phyloP scores from a whole-genome alignment of 2,329 filamentous ascomycete genomes.

The Saccharata proteae region DNA sequence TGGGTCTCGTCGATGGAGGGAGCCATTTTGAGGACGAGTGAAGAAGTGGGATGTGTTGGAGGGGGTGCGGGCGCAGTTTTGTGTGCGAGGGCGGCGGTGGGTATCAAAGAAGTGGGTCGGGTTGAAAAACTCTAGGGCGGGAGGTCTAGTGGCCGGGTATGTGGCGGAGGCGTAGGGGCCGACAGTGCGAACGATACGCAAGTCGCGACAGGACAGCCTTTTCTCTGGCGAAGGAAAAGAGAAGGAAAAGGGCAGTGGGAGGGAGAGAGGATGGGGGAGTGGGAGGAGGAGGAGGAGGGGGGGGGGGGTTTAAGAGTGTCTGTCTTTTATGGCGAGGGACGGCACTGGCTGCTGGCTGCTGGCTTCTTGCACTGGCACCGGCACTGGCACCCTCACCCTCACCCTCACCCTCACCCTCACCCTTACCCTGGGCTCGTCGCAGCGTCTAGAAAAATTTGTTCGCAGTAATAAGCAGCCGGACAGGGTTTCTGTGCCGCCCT shows the following conservation, averaged over 20 bases:
- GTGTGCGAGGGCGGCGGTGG: neutral
- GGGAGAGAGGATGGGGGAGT: neutral
- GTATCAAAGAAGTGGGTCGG: slow-evolving; percentile 7
- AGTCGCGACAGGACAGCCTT: neutral
- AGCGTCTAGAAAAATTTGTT: no score
- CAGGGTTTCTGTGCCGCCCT: no score
- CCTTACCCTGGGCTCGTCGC: no score
- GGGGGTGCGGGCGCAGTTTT: slow-evolving; percentile 1
- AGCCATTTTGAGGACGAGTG: slow-evolving; percentile 19
- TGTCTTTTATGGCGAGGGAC: no score
- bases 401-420: no score
- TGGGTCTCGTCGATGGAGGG: slow-evolving; percentile 20
- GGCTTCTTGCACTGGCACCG: no score
- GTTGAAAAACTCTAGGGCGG: slow-evolving; percentile 8
- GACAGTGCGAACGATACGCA: neutral
- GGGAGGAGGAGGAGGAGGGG: no score
- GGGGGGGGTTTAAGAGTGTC: no score
- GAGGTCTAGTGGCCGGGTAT: slow-evolving; percentile 8
- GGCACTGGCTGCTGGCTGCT: no score
- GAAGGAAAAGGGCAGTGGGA: neutral
- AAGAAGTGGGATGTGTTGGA: slow-evolving; percentile 3
- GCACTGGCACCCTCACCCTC: no score
- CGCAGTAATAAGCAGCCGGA: no score
- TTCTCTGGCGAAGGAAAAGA: neutral
- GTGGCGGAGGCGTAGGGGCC: neutral